Percentiles rank a stretch among this genome's conserved stretches.
Evolutionary conservation across 2,329 filamentous ascomycete genomes (phyloP).

Genomic region (Fusarium burgessii): DNA sequence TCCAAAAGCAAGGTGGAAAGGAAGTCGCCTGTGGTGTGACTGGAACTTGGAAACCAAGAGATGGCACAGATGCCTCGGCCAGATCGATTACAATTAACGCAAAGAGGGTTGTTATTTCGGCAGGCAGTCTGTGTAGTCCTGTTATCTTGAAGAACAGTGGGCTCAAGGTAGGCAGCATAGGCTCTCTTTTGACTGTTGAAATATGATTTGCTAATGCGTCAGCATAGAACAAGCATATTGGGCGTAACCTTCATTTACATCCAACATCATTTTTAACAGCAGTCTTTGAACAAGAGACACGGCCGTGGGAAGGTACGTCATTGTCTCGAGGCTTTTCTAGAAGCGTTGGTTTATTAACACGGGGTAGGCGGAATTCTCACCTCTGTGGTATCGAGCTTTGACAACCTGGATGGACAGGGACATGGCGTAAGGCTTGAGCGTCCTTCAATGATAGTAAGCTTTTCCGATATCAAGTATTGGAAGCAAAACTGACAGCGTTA

Average conservation of each 20-base stretch:
- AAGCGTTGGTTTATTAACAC: accelerated
- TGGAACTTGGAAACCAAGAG: neutral
- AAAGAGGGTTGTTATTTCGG: neutral
- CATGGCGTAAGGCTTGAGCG: slow-evolving; percentile 1
- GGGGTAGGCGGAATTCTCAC: neutral
- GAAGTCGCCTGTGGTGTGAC: neutral
- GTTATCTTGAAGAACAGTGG: slow-evolving; percentile 2
- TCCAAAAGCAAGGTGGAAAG: neutral
- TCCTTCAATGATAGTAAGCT: neutral
- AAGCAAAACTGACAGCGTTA: neutral
- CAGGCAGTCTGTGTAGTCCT: neutral
- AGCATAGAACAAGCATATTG: neutral
- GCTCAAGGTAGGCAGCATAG: neutral
- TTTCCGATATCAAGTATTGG: accelerated
- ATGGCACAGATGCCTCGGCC: accelerated
- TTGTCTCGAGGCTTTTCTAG: accelerated
- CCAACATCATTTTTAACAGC: neutral
- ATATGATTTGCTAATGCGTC: neutral
- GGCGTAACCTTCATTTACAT: slow-evolving; percentile 1
- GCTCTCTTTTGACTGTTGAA: too few species aligned
- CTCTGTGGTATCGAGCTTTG: neutral
- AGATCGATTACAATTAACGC: neutral
- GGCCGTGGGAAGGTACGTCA: neutral
- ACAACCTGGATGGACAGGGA: neutral
- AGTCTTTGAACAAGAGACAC: neutral